Conservation (phyloP, 768 basidiomycete genomes). For the Boletus huronensis region DNA sequence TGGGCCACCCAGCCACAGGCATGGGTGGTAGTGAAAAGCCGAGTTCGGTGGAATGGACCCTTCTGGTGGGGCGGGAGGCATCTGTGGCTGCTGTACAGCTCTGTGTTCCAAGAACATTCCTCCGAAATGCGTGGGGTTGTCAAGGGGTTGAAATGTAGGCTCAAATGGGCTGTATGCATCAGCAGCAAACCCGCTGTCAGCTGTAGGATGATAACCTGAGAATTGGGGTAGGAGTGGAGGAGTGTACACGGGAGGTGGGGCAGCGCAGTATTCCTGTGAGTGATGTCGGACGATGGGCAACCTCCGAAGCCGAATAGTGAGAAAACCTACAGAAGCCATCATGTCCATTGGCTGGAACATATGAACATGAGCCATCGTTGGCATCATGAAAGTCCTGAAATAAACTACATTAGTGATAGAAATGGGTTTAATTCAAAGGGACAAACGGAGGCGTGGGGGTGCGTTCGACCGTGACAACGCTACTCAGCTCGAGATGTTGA, state of each 20-base stretch:
- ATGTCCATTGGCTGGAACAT: neutral
- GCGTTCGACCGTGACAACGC: constrained; percentile 2
- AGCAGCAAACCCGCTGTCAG: neutral
- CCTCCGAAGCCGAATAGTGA: neutral
- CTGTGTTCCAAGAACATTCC: neutral
- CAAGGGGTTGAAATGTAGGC: neutral
- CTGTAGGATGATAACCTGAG: neutral
- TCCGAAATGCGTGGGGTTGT: neutral
- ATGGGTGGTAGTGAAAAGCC: constrained; percentile 10
- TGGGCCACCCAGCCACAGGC: constrained; percentile 24
- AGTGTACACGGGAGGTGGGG: neutral
- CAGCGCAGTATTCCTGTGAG: constrained; percentile 10
- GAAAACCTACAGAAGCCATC: constrained; percentile 9
- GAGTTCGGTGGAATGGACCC: neutral
- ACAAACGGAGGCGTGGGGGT: constrained; percentile 7
- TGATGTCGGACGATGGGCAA: neutral
- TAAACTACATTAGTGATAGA: neutral
- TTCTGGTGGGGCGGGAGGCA: constrained; percentile 13
- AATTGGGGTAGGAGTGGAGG: neutral
- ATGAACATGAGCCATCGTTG: neutral
- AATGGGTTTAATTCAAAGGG: neutral
- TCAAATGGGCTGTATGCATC: neutral
- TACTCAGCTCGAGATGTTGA: neutral
- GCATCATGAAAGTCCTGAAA: constrained; percentile 6
- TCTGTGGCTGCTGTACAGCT: constrained; percentile 11